Conservation (phyloP, 768 basidiomycete species). For the Pleurotus salmoneostramineus region DNA sequence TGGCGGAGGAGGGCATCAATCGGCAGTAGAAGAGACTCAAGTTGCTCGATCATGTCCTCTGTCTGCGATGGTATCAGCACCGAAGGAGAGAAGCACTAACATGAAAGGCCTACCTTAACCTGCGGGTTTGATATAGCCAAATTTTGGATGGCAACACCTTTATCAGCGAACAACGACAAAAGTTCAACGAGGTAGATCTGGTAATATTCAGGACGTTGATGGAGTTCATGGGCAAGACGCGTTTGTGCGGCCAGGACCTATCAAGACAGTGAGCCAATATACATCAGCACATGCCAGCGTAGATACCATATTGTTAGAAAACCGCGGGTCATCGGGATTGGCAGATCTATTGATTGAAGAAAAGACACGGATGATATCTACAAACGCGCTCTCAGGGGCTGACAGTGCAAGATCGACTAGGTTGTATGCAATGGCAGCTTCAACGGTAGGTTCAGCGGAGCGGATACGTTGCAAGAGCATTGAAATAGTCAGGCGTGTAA, state of each 20-base stretch:
- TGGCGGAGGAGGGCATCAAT: constrained; percentile 86
- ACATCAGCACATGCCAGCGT: not conserved
- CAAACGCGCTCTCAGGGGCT: constrained; percentile 72
- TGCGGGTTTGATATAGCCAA: constrained; percentile 61
- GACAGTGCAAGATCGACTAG: constrained; percentile 85
- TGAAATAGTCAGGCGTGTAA: constrained; percentile 83
- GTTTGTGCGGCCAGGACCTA: constrained; percentile 91
- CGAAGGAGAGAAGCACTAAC: too few relatives aligned
- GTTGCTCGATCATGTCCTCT: constrained; percentile 81
- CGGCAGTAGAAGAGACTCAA: constrained; percentile 84
- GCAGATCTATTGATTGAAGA: constrained; percentile 81
- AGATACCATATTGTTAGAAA: constrained; percentile 83
- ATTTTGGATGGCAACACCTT: constrained; percentile 88
- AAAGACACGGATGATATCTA: constrained; percentile 82
- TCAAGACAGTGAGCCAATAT: not conserved
- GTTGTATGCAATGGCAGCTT: constrained; percentile 89
- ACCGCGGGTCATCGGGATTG: constrained; percentile 85
- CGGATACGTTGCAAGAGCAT: constrained; percentile 89
- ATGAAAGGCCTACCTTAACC: constrained; percentile 54
- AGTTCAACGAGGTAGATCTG: constrained; percentile 81
- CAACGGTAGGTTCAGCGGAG: constrained; percentile 81
- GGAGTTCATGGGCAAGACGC: constrained; percentile 76
- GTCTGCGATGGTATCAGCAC: constrained; percentile 35
- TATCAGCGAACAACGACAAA: constrained; percentile 82
- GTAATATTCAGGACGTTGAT: constrained; percentile 72